Conservation (phyloP, 108 stramenopile species). For the Nitzschia putrida region DNA sequence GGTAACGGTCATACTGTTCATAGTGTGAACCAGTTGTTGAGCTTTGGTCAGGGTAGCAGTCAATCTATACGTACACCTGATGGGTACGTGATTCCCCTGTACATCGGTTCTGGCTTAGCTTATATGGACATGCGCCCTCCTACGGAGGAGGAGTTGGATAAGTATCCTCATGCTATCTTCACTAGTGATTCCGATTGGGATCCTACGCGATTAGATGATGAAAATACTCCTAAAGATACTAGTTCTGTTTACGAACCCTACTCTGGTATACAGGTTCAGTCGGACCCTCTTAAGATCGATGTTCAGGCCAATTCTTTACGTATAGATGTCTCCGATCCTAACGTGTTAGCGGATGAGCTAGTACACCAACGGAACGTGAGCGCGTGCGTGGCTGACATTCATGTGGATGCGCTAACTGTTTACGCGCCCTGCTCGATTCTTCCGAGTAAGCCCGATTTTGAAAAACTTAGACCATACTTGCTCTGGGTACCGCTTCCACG, state of each 20-base stretch:
- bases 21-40: constrained; percentile 9
- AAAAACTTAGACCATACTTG: not conserved
- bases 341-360: too few species aligned
- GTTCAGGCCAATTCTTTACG: too few species aligned
- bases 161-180: not conserved
- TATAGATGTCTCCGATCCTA: too few species aligned
- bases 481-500: not conserved
- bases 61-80: constrained; percentile 40
- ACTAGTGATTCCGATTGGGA: not conserved
- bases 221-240: too few species aligned
- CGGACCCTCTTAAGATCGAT: too few species aligned
- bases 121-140: constrained; percentile 22
- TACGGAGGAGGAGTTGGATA: constrained; percentile 30
- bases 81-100: constrained; percentile 32
- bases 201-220: not conserved
- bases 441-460: not conserved
- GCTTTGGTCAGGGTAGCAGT: constrained; percentile 18
- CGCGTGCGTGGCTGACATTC: too few species aligned
- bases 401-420: too few species aligned
- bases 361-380: too few species aligned
- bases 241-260: too few species aligned
- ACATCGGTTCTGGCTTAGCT: constrained; percentile 18
- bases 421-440: too few species aligned
- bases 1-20: constrained; percentile 23
- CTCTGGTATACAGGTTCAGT: too few species aligned